Evolutionary conservation across 2,329 filamentous ascomycete genomes (phyloP), one percentile per base, ranked within the genome.

Genomic region (Teratosphaeria epicoccoides): DNA sequence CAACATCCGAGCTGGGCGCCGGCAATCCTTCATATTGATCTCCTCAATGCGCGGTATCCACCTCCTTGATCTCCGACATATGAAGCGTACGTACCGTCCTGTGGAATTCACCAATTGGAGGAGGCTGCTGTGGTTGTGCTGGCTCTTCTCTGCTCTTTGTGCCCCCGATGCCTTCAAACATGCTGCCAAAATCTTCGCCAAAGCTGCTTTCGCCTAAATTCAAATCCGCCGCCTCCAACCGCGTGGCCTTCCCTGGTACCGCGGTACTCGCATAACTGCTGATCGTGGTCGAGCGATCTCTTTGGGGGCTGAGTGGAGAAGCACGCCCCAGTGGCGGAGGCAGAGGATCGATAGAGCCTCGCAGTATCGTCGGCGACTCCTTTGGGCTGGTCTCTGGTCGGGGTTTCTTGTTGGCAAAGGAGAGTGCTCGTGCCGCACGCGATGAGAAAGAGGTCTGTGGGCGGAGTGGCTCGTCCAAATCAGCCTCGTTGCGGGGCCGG

Each of bases 401-500:
- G 24, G 70, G 57, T 49, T 59, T 61, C 49, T 61, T 61, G 43
- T 59, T 45, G 24, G 75, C 76, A 56, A 79, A 79, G 0, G 77
- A 79, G 57, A 79, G 75, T 1, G 77, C 76, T 53, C 76, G 68
- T 26, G 72, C 72, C 25, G 74, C 75, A 48, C 74, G 72, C 44
- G 64, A 57, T 9, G 56, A 55, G 50, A 67, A 69, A 5, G 64
- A 66, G 10, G 66, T 61, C 24, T 65, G 64, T 22, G 66, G 60
- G 46, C 67, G 64, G 23, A 60, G 54, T 33, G 52, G 59, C n/a
- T 55, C 58, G 51, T 61, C 57, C 46, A 71, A 55, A 45, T 52
- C 70, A 43, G 69, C 61, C 43, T 73, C 66, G 43, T 72, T 66
- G 55, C 70, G 70, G 1, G 29, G 24, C 49, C 72, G 68, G 68